These are phyloP conservation scores for Hypoxylon cercidicola DNA, from an alignment of 495 filamentous ascomycete genomes.

Conservation along the genomic window DNA sequence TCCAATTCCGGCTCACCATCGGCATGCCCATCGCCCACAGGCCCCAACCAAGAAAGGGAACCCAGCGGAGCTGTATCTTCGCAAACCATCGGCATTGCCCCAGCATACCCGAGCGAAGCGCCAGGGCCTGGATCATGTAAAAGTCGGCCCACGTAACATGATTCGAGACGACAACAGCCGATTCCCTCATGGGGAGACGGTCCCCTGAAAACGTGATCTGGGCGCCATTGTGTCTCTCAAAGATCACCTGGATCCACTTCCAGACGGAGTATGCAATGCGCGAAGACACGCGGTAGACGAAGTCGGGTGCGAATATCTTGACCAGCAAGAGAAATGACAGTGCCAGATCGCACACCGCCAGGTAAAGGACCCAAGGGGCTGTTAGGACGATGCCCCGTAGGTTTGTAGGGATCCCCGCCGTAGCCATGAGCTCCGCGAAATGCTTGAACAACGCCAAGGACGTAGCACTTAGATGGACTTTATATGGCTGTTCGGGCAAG, in stretches of 20 bases:
- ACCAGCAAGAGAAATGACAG: constrained; percentile 63
- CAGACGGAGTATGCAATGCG: constrained; percentile 61
- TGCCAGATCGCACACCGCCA: constrained; percentile 60
- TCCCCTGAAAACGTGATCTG: constrained; percentile 62
- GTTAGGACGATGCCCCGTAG: constrained; percentile 57
- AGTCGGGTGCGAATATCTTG: constrained; percentile 56
- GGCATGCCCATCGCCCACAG: constrained; percentile 71
- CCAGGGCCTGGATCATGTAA: constrained; percentile 68
- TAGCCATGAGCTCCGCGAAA: constrained; percentile 20
- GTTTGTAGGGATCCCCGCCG: constrained; percentile 36
- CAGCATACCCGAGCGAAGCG: constrained; percentile 64
- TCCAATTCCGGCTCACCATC: constrained; percentile 66
- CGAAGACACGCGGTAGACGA: constrained; percentile 61
- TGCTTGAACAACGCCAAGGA: background rate
- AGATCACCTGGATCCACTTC: constrained; percentile 64
- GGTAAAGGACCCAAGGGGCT: constrained; percentile 60
- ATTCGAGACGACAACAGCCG: constrained; percentile 66
- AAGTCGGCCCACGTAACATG: constrained; percentile 69
- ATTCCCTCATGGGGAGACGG: constrained; percentile 57
- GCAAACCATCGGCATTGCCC: constrained; percentile 67
- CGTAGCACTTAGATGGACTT: background rate
- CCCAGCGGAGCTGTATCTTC: constrained; percentile 63
- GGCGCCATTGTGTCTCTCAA: constrained; percentile 59
- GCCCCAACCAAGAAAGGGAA: constrained; percentile 69
- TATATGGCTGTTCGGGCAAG: background rate